Evolutionary conservation across 2,329 filamentous ascomycete genomes (phyloP), one percentile per base, ranked within the genome.

Genomic region (Pseudogymnoascus sp.): DNA sequence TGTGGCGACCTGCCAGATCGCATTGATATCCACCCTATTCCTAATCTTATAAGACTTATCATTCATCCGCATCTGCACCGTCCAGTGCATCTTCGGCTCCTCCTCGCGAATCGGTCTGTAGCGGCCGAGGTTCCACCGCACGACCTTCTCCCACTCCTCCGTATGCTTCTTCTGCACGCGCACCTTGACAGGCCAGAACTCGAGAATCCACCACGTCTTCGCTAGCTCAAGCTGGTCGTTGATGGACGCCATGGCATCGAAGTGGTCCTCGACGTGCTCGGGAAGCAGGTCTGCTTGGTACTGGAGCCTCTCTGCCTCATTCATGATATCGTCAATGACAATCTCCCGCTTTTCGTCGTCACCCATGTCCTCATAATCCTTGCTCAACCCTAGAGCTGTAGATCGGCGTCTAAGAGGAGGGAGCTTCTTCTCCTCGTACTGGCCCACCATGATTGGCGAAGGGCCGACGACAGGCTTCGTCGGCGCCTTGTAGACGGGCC

Each of bases 11-110:
- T 70, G 75, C 83, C 70, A 77, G 63, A 36, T 60, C 0, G 73
- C 70, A 45, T 73, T 68, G 61, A 68, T 67, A 51, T 73, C 72
- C 25, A 72, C 63, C 41, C 70, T 65, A 31, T 71, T 72, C 64
- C 68, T 73, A 11, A 76, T 66, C 61, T 72, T 70, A 64, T 79
- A 79, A 4, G 70, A 70, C 51, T 69, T 67, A 19, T 76, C 72
- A 11, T 73, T 65, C 54, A 76, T 73, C 25, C 75, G 66, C 62
- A 74, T 72, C 67, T 75, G 67, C 31, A 79, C 78, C 8, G 77
- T 79, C 78, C 78, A 79, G 67, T 80, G 78, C 70, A 79, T 69
- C 48, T 74, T 75, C 6, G 78, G 78, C 62, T 72, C 71, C 5
- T 63, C 28, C 45, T 78, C 77, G 4, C 73, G 68, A 34, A 78